Evolutionary conservation across 2,329 filamentous ascomycete genomes (phyloP).

Genomic region (Pleurostoma richardsiae): DNA sequence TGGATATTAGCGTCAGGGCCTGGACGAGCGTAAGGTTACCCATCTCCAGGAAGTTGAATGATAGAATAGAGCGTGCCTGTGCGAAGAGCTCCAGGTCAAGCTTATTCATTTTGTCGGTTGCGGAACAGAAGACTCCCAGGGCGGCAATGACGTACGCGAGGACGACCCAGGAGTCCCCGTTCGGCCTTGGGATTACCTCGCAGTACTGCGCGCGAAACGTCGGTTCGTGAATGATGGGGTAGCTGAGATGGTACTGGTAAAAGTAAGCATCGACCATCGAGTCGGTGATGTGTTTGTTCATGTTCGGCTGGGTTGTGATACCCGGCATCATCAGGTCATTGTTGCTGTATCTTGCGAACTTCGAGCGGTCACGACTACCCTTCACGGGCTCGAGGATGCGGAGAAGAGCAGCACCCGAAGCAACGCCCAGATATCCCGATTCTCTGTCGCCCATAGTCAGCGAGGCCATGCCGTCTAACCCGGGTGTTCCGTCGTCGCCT

Average conservation of each 20-base stretch:
- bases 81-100: constrained; percentile 47
- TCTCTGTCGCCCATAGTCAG: constrained; percentile 27
- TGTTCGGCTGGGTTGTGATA: constrained; percentile 21
- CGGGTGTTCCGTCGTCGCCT: constrained; percentile 13
- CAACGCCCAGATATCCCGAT: constrained; percentile 38
- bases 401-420: constrained; percentile 37
- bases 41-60: constrained; percentile 10
- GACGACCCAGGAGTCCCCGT: constrained; percentile 10
- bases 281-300: constrained; percentile 17
- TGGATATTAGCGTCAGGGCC: constrained; percentile 21
- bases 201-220: constrained; percentile 25
- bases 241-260: constrained; percentile 32
- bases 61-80: constrained; percentile 25
- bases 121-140: constrained; percentile 10
- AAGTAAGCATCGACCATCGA: constrained; percentile 35
- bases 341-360: constrained; percentile 3
- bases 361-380: constrained; percentile 13
- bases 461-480: constrained; percentile 32
- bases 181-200: constrained; percentile 9
- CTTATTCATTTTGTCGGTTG: constrained; percentile 11
- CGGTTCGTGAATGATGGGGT: constrained; percentile 38
- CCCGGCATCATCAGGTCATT: constrained; percentile 8
- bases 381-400: constrained; percentile 26
- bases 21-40: constrained; percentile 22
- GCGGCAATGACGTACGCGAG: constrained; percentile 11